Evolutionary conservation across 1,284 basidiomycete species (phyloP), one percentile per base, ranked within the genome.

Genomic region (Lentinus polychrous): DNA sequence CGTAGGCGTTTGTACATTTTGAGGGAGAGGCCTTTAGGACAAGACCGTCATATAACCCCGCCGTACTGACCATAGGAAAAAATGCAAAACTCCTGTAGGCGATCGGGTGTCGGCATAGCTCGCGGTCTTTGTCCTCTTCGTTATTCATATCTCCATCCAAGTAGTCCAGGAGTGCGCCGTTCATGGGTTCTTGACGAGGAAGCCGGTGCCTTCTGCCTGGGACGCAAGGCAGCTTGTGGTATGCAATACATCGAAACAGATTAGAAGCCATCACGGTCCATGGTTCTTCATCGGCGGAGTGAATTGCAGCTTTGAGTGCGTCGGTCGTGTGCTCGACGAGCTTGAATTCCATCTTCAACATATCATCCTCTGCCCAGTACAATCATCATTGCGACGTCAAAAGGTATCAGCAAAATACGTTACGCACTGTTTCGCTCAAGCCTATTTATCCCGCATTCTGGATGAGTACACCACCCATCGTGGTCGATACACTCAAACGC

Each of bases 391-490:
- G 40, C 8, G 20, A 6, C 12, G 40, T 24, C 5, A 42, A 11
- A 8, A 24, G 40, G 20, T 42, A n/a, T n/a, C n/a, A n/a, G n/a
- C n/a, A n/a, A n/a, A n/a, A n/a, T n/a, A n/a, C 17, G 10, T 8
- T 12, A 37, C 44, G 11, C 22, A 46, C 45, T 20, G 31, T 47
- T 47, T 15, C 17, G 14, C 12, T 47, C 36, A 6, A 47, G 17
- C n/a, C 20, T n/a, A 2, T 18, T 15, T 5, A 11, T 20, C 10
- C 45, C 45, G 24, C 45, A 47, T 27, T n/a, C 36, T 18, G 45
- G 45, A 32, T 47, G 37, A 2, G 39, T 23, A 24, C 45, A 47
- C 18, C 8, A 39, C 11, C 37, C 36, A 24, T 31, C 34, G 3
- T 27, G 12, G 5, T 27, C 20, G 18, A 40, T 40, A 23, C 35